These are phyloP conservation scores for Penstemon barbatus DNA, from an alignment of 257 asterid species.

Conservation along the genomic window DNA sequence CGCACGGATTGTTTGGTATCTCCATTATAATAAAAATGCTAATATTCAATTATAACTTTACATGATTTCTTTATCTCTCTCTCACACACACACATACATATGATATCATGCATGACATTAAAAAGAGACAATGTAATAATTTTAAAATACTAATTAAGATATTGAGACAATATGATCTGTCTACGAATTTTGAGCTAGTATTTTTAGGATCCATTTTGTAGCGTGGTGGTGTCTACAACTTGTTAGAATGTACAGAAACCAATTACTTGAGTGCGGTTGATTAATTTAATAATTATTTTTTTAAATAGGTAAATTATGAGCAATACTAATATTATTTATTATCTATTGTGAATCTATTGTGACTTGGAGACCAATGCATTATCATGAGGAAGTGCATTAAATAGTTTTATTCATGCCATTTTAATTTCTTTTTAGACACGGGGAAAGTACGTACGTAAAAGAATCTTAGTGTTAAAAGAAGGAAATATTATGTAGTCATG, in stretches of 20 bases:
- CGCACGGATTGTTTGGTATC: constrained; percentile 31
- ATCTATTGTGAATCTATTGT: too few species aligned
- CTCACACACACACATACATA: constrained; percentile 13
- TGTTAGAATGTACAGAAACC: neutral
- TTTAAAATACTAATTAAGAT: neutral
- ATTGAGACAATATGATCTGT: constrained; percentile 9
- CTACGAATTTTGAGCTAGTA: constrained; percentile 1
- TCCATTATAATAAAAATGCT: neutral
- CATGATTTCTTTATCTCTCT: constrained; percentile 26
- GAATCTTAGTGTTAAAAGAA: too few species aligned
- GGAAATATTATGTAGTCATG: too few species aligned
- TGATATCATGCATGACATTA: constrained; percentile 44
- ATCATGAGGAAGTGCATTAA: too few species aligned
- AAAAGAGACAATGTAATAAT: constrained; percentile 26
- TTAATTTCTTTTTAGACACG: too few species aligned
- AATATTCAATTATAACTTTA: neutral
- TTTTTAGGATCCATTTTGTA: constrained; percentile 30
- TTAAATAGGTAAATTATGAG: too few species aligned
- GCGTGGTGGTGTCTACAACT: constrained; percentile 9
- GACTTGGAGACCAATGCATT: too few species aligned
- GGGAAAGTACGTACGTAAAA: too few species aligned
- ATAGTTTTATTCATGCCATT: too few species aligned
- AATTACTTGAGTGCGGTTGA: too few species aligned
- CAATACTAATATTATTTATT: too few species aligned
- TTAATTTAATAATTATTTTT: too few species aligned